Percentiles rank a stretch among this genome's conserved stretches.
phyloP scores from a whole-genome alignment of 1,284 basidiomycete species.

The Melanopsichium pennsylvanicum region DNA sequence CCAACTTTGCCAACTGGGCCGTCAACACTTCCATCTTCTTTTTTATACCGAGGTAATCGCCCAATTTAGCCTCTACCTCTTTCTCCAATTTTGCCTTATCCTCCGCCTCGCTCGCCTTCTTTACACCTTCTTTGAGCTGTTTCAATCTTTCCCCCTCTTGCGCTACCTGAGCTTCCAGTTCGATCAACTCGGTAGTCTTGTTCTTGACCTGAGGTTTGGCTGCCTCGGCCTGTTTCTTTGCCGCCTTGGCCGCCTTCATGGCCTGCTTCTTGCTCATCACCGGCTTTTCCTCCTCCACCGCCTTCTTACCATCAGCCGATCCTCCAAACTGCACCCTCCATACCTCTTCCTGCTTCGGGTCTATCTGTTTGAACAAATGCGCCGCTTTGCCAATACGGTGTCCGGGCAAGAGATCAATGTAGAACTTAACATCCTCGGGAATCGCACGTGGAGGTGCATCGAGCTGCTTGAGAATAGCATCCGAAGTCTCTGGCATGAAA shows the following conservation, averaged over 20 bases:
- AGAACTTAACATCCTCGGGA: conserved; percentile 64
- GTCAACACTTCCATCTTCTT: conserved; percentile 39
- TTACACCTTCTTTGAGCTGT: conserved; percentile 46
- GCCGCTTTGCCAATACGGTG: conserved; percentile 86
- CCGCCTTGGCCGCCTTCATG: conserved; percentile 60
- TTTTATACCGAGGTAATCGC: conserved; percentile 26
- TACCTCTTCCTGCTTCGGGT: conserved; percentile 84
- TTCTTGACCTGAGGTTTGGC: conserved; percentile 46
- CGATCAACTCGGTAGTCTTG: conserved; percentile 56
- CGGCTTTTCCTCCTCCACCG: conserved; percentile 44
- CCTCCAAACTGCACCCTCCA: conserved; percentile 87
- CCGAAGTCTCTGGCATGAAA: conserved; percentile 93
- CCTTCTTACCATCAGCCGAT: conserved; percentile 53
- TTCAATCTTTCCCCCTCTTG: conserved; percentile 52
- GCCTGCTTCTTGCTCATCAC: conserved; percentile 62
- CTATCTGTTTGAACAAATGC: conserved; percentile 92
- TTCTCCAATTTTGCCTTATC: conserved; percentile 46
- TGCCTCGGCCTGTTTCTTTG: conserved; percentile 53
- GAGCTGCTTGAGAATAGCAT: conserved; percentile 83
- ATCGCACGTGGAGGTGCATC: conserved; percentile 86
- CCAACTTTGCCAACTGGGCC: conserved; percentile 27
- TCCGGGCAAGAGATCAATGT: conserved; percentile 84
- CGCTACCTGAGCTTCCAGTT: conserved; percentile 49
- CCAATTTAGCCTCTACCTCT: conserved; percentile 22
- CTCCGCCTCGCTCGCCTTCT: conserved; percentile 40